phyloP scores from a whole-genome alignment of 495 filamentous ascomycete genomes.

The Polyplosphaeria fusca region DNA sequence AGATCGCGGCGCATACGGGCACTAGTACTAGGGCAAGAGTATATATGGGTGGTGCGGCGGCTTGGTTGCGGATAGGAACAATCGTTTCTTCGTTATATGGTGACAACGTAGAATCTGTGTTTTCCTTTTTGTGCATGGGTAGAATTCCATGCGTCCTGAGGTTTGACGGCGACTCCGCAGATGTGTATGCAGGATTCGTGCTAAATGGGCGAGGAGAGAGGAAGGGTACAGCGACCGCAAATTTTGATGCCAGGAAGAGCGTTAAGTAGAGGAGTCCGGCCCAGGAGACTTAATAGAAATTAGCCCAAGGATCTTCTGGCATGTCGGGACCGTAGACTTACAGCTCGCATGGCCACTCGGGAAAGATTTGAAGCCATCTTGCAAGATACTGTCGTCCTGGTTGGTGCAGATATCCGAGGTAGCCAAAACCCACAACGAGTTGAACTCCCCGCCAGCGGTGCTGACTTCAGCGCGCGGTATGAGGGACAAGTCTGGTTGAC shows the following conservation, averaged over 20 bases:
- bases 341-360: conserved; percentile 68
- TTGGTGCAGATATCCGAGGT: conserved; percentile 54
- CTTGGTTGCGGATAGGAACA: conserved; percentile 45
- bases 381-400: conserved; percentile 40
- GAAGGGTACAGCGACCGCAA: conserved; percentile 57
- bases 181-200: conserved; percentile 24
- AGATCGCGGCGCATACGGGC: conserved; percentile 56
- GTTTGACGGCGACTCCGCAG: conserved; percentile 19
- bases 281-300: conserved; percentile 51
- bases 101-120: conserved; percentile 9
- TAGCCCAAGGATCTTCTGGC: not conserved
- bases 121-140: conserved; percentile 4
- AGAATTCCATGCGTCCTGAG: conserved; percentile 15
- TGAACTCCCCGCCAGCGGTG: conserved; percentile 48
- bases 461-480: conserved; percentile 48
- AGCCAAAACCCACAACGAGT: conserved; percentile 50
- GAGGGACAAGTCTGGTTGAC: conserved; percentile 53
- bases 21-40: conserved; percentile 56
- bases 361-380: conserved; percentile 65
- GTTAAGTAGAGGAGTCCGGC: conserved; percentile 62
- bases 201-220: conserved; percentile 28
- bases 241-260: conserved; percentile 63
- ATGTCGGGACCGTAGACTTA: conserved; percentile 39
- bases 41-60: conserved; percentile 59
- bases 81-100: conserved; percentile 4